These are phyloP conservation scores for Melanogaster broomeanus DNA, from an alignment of 768 basidiomycete genomes.

Conservation along the genomic window DNA sequence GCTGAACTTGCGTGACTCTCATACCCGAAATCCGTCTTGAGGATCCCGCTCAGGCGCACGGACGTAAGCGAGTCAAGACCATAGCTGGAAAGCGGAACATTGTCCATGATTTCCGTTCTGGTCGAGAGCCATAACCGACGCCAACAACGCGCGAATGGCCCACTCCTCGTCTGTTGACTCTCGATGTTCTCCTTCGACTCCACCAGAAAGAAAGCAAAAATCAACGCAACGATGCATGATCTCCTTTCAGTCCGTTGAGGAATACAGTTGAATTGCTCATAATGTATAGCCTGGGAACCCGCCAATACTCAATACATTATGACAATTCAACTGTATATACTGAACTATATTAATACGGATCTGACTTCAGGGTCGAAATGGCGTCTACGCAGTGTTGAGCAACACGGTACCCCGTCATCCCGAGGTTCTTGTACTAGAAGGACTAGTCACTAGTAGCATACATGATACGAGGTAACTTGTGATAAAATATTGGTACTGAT, in stretches of 20 bases:
- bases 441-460: too few species aligned
- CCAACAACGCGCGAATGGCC: neutral
- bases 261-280: too few species aligned
- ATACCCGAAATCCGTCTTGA: neutral
- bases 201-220: neutral
- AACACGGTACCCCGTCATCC: neutral
- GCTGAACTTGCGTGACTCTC: conserved; percentile 9
- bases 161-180: neutral
- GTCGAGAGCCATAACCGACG: neutral
- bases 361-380: neutral
- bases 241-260: neutral
- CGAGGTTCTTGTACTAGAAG: neutral
- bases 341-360: neutral
- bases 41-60: neutral
- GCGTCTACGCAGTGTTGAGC: neutral
- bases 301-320: too few species aligned
- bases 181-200: neutral
- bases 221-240: neutral
- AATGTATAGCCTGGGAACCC: too few species aligned
- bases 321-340: too few species aligned
- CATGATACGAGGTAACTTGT: too few species aligned
- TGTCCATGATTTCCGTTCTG: conserved; percentile 1
- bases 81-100: conserved; percentile 12
- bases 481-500: too few species aligned
- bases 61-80: conserved; percentile 14